A percentile compares a stretch with the other conserved stretches of the same genome.
Evolutionary conservation across 192 early-diverging fungal genomes (phyloP).

Genomic region (Gigaspora rosea): DNA sequence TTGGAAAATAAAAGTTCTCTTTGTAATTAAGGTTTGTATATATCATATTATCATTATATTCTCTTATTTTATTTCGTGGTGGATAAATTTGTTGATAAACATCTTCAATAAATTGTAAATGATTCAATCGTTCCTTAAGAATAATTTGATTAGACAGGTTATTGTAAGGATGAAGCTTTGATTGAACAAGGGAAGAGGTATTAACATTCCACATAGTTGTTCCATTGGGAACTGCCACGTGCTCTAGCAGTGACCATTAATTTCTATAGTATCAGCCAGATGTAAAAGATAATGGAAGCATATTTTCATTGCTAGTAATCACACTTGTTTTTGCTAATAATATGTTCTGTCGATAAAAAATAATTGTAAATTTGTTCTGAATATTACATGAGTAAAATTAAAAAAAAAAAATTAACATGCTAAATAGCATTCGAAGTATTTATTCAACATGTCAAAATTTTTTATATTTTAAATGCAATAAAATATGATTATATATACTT

Average conservation of each 20-base stretch:
- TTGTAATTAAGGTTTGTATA: background rate
- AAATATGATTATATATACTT: background rate
- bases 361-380: background rate
- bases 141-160: background rate
- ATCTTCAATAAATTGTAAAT: constrained; percentile 1
- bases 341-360: background rate
- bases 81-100: constrained; percentile 5
- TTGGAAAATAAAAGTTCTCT: background rate
- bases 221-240: constrained; percentile 1
- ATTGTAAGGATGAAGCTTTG: background rate
- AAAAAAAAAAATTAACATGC: background rate
- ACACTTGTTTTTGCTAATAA: background rate
- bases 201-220: background rate
- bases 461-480: no score
- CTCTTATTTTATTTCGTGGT: background rate
- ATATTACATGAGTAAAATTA: background rate
- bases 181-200: background rate
- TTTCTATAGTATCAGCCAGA: constrained; percentile 1
- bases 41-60: background rate
- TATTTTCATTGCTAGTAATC: background rate
- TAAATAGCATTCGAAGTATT: background rate
- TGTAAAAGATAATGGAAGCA: constrained; percentile 5
- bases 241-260: background rate
- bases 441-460: background rate
- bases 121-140: constrained; percentile 2